Base-by-base conservation (phyloP, 768 basidiomycete species). In the Mycena rebaudengoi region DNA sequence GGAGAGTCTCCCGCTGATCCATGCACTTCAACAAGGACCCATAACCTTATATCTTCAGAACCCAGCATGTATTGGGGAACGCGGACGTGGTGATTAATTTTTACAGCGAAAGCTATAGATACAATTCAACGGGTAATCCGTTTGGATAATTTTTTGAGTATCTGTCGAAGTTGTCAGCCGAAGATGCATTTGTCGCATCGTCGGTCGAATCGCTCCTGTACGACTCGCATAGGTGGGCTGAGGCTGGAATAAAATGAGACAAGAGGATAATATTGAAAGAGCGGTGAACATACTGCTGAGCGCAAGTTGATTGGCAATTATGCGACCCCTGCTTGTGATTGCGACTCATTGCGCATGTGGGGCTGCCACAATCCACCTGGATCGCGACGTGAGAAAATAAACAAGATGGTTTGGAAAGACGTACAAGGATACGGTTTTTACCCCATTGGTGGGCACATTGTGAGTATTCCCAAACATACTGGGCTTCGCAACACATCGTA, bases 281-380 rank as follows among this genome's bases (percentile, higher is more conserved):
- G 32, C 33, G 52, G 33, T 35, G 25, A 48, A 67, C 74, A 63
- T 60, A 83, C 85, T 26, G 68, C 62, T 80, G 82, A 11, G 21
- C 44, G 58, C 85, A 86, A 0, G 70, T 74, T 8, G 51, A 60
- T 21, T 21, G 40, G 62, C 85, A 86, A 54, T 79, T 63, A 55
- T 86, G 85, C 1, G 25, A 3, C 13, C 29, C 41, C 0, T 40
- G 60, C 10, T 55, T 70, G 60, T 86, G 85, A 32, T 33, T 67
- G 10, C 48, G 21, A 61, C 86, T 88, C 56, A 78, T 70, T 8
- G 69, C 74, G 57, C 87, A 87, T 7, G 66, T 63, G 26, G 62
- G 53, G 2, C 56, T 57, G 48, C 81, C 78, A 65, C 86, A 88
- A 64, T 87, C 87, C 16, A 88, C 74, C 86, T 88, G 54, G 46